Base-by-base conservation (phyloP, 768 basidiomycete genomes). In the Clitopilus passeckerianus region DNA sequence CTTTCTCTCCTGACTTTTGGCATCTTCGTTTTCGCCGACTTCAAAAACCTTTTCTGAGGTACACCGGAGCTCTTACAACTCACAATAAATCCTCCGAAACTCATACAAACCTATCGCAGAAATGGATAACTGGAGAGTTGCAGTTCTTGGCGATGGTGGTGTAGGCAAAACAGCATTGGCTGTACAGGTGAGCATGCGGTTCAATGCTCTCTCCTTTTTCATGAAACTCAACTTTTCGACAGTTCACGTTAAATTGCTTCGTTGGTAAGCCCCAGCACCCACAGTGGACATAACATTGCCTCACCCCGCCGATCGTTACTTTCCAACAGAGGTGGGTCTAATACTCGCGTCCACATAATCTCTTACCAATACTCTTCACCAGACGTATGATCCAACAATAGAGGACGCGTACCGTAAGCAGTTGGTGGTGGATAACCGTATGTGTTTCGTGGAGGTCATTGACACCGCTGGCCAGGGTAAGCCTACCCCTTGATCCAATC, bases 351-450 rank as follows among this genome's bases (percentile, higher is more conserved):
- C 53, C 54, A 15, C 55, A 24, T 44, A 54, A 56, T 57, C 27
- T 59, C 52, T 56, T 57, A 60, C 61, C 68, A 50, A 64, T 61
- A 60, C 27, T 41, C 59, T 60, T 24, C 65, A 3, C 41, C 59
- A 96, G 93, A 93, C 93, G 56, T 98, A 98, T 74, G 95, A 98
- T 78, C 95, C 95, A 59, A 98, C 95, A 66, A 98, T 98, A 85
- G 95, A 98, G 77, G 95, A 97, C 72, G 94, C 94, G 63, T 97
- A 98, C 76, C 85, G 95, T 68, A 96, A 95, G 73, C 93, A 95
- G 71, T 83, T 95, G 66, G 87, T 95, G 59, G 93, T 97, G 63
- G 95, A 96, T 74, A 93, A 94, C 70, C 84, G 88, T 66, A 95
- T 95, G 86, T 95, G 93, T 75, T 90, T 95, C 72, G 86, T 98